Evolutionary conservation across 768 basidiomycete genomes (phyloP), one percentile per base, ranked within the genome.

Genomic region (Kwoniella dendrophila): DNA sequence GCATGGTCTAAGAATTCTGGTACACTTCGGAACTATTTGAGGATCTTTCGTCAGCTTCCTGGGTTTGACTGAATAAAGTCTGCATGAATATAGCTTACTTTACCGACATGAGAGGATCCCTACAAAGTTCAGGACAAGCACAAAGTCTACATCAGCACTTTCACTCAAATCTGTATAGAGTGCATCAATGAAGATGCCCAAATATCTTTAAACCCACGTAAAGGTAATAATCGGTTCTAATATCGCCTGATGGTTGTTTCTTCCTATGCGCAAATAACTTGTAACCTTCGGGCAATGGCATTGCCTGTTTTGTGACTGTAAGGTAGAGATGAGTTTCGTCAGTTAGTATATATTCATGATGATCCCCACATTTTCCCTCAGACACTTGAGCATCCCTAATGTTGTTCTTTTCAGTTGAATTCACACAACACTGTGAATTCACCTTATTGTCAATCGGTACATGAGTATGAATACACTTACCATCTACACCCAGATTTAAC

Each of bases 1-100:
- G 70, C 73, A 43, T 78, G 76, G 7, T 51, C 56, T 3, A 67
- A 55, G 59, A 75, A 74, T 50, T 78, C 74, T 5, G 66, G 47
- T 2, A 68, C 56, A 56, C 67, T 71, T 56, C 74, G 61, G 58
- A 76, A 74, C 55, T 73, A 59, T 16, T 29, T 27, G 44, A 27
- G n/a, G 0, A 47, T 2, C 34, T 55, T 56, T 36, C 54, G n/a
- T 22, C 47, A 50, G 34, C 47, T 47, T n/a, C n/a, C n/a, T 65
- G 48, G 43, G 43, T 44, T 3, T 4, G n/a, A 44, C 0, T 44
- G 43, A 3, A 32, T 12, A 18, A n/a, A 56, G 27, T 36, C 18
- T 40, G 16, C 38, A 16, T 18, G 38, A 0, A 20, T n/a, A n/a
- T n/a, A n/a, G 44, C 61, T 4, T 30, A 63, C 65, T 43, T 65